phyloP scores from a whole-genome alignment of 1,139 yeast genomes.

The Magnusiomyces clavatus region DNA sequence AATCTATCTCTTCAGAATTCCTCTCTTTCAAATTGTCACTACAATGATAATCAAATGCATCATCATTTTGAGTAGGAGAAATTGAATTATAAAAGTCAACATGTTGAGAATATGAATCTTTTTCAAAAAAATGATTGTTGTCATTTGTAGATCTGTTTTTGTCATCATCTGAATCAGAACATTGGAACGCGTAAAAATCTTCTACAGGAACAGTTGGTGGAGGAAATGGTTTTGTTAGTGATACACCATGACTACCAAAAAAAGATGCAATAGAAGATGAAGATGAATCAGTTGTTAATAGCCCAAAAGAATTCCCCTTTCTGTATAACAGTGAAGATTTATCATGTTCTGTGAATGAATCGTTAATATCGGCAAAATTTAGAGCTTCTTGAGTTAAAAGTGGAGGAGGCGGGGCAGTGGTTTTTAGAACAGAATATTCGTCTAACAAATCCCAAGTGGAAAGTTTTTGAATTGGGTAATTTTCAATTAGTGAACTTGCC shows the following conservation, averaged over 20 bases:
- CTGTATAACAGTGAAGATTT: neutral
- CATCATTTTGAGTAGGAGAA: neutral
- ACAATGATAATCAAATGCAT: neutral
- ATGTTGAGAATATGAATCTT: too few species aligned
- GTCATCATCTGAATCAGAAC: neutral
- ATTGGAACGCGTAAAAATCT: neutral
- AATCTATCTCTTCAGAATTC: neutral
- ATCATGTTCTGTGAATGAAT: constrained; percentile 10
- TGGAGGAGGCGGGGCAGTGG: constrained; percentile 14
- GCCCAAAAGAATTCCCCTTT: neutral
- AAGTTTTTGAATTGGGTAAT: constrained; percentile 20
- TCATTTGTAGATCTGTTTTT: neutral
- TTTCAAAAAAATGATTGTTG: neutral
- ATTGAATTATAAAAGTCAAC: neutral
- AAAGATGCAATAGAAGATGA: neutral
- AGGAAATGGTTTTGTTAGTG: neutral
- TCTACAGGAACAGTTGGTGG: neutral
- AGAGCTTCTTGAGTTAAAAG: constrained; percentile 4
- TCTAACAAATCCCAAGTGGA: constrained; percentile 22
- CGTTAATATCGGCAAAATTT: constrained; percentile 11
- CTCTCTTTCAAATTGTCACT: neutral
- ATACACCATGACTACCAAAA: neutral
- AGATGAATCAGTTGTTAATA: neutral
- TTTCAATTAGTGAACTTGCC: constrained; percentile 18
- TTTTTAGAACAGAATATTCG: constrained; percentile 25